These are phyloP conservation scores for Besnoitia besnoiti DNA, from an alignment of 169 alveolate species.

Conservation along the genomic window DNA sequence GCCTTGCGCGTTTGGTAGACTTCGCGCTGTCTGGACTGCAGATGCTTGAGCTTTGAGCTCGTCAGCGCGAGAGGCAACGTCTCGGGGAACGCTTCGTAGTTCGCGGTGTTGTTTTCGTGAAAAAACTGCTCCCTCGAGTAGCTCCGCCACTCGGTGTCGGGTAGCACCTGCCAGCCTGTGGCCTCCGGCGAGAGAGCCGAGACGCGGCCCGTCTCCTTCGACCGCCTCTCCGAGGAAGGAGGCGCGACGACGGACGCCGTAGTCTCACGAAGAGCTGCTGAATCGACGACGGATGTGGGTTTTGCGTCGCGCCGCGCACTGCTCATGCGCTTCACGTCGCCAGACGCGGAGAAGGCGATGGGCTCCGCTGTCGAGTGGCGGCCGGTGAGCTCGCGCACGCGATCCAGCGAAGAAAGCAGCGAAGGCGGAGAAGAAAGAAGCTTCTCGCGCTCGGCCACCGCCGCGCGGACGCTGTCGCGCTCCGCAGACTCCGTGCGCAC, in stretches of 20 bases:
- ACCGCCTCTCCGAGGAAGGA: neutral
- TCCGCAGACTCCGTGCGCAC: neutral
- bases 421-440: neutral
- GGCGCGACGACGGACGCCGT: no score
- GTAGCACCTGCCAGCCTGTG: neutral
- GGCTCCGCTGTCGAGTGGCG: neutral
- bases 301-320: no score
- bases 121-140: neutral
- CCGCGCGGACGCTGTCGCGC: neutral
- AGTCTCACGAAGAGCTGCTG: no score
- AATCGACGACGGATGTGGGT: no score
- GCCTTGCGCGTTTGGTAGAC: constrained; percentile 14
- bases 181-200: neutral
- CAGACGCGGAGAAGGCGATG: neutral
- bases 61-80: constrained; percentile 6
- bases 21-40: neutral
- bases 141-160: neutral
- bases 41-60: neutral
- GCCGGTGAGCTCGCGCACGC: neutral
- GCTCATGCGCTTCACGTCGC: neutral
- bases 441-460: neutral
- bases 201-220: neutral
- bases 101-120: neutral
- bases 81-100: neutral
- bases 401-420: neutral